Evolutionary conservation across 768 basidiomycete species (phyloP), one percentile per base, ranked within the genome.

Genomic region (Suillus variegatus): DNA sequence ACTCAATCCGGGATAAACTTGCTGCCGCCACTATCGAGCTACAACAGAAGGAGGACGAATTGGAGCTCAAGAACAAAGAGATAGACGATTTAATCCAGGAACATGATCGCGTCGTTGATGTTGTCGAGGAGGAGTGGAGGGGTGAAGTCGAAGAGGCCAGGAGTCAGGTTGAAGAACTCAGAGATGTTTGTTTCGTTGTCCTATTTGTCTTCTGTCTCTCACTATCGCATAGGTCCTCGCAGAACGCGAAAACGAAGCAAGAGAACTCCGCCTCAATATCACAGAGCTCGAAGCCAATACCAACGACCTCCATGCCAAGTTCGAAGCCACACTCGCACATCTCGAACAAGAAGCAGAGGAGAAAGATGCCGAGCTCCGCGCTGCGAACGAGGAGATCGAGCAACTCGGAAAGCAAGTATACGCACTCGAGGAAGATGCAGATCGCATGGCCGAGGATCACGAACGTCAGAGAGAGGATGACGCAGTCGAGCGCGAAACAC

Each of bases 31-130:
- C 88, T 74, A 94, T 95, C 67, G 93, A 94, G 76, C 78, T 94
- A 35, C 90, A 93, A 75, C 89, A 93, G 75, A 91, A 87, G 76
- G 92, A 96, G 71, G 92, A 95, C 67, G 95, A 97, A 38, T 76
- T 95, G 25, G 93, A 95, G 61, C 80, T 88, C 74, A 91, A 91
- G 80, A 85, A 85, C 64, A 80, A 84, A 65, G 93, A 94, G 74
- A 86, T 95, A 54, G 88, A 91, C 4, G 92, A 95, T 57, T 75
- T 97, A 54, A 83, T 94, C 6, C 79, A 78, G 7, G 91, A 94
- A 72, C 91, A 93, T 72, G 83, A 88, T 61, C 82, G 86, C 36
- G 89, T 92, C 62, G 86, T 94, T 3, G 84, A 85, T 22, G 83
- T 85, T 3, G 89, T 94, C 8, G 92, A 94, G 71, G 86, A 89